A percentile compares a stretch with the other conserved stretches of the same genome.
Conservation (phyloP, 495 filamentous ascomycete genomes). For the Bryoglossum gracile region DNA sequence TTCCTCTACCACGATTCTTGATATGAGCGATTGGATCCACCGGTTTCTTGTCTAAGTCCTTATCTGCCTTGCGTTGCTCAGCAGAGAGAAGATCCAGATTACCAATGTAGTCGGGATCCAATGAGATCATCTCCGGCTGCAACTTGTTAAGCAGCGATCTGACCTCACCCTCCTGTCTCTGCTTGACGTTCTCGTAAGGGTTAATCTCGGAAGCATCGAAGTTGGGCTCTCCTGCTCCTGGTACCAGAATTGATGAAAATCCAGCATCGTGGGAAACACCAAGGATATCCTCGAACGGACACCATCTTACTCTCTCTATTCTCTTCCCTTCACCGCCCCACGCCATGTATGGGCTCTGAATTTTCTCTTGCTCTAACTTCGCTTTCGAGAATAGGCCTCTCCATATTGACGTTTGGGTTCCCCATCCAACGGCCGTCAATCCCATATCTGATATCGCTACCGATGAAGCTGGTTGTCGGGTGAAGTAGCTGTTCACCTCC, state of each 20-base stretch:
- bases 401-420: constrained; percentile 84
- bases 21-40: constrained; percentile 61
- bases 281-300: constrained; percentile 88
- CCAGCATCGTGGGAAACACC: constrained; percentile 79
- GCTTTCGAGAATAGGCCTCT: constrained; percentile 73
- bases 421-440: constrained; percentile 85
- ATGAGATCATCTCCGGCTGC: constrained; percentile 92
- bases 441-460: constrained; percentile 82
- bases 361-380: constrained; percentile 60
- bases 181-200: constrained; percentile 92
- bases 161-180: constrained; percentile 91
- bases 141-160: constrained; percentile 84
- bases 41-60: constrained; percentile 65
- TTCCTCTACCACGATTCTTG: constrained; percentile 72
- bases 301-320: constrained; percentile 81
- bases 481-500: constrained; percentile 85
- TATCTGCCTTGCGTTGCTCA: constrained; percentile 62
- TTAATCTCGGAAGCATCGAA: constrained; percentile 91
- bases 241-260: constrained; percentile 82
- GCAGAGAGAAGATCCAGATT: constrained; percentile 71
- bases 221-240: constrained; percentile 93
- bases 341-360: constrained; percentile 83
- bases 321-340: constrained; percentile 83
- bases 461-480: constrained; percentile 74
- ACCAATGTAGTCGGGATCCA: constrained; percentile 86